phyloP scores from a whole-genome alignment of 345 rosid genomes.

The Citrus glauca region DNA sequence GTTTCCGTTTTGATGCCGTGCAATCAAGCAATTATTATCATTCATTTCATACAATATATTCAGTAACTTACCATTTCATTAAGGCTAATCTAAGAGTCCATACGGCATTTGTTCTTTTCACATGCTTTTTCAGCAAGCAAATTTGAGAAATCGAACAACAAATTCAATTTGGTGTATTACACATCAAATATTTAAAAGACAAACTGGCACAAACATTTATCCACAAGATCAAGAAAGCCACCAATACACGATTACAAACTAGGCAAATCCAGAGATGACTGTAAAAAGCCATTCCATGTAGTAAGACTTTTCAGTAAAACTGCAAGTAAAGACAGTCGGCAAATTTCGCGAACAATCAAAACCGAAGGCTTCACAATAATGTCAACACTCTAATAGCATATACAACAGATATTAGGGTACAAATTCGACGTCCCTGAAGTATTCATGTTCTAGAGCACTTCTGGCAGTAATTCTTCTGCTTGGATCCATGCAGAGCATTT shows the following conservation, averaged over 20 bases:
- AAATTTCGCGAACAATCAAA: slow-evolving; percentile 19
- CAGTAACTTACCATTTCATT: not conserved
- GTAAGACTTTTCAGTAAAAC: not conserved
- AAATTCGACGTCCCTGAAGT: slow-evolving; percentile 79
- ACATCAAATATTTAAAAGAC: not conserved
- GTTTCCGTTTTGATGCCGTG: no score
- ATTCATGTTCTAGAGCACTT: slow-evolving; percentile 86
- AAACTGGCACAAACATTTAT: not conserved
- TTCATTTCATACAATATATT: no score
- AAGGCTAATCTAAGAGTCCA: no score
- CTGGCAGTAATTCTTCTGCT: slow-evolving; percentile 83
- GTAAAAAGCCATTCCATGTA: slow-evolving; percentile 8
- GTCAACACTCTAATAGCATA: slow-evolving; percentile 16
- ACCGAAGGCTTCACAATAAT: slow-evolving; percentile 16
- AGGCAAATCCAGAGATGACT: not conserved
- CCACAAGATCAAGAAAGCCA: not conserved
- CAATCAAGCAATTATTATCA: no score
- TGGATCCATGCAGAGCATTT: slow-evolving; percentile 95
- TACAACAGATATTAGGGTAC: slow-evolving; percentile 34
- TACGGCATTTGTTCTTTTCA: not conserved
- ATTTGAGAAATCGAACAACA: not conserved
- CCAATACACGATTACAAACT: not conserved
- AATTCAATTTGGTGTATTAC: not conserved
- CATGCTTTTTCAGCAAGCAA: not conserved
- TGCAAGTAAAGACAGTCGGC: slow-evolving; percentile 12